Evolutionary conservation across 257 asterid species (phyloP), one percentile per base, ranked within the genome.

Genomic region (Solanum bulbocastanum): DNA sequence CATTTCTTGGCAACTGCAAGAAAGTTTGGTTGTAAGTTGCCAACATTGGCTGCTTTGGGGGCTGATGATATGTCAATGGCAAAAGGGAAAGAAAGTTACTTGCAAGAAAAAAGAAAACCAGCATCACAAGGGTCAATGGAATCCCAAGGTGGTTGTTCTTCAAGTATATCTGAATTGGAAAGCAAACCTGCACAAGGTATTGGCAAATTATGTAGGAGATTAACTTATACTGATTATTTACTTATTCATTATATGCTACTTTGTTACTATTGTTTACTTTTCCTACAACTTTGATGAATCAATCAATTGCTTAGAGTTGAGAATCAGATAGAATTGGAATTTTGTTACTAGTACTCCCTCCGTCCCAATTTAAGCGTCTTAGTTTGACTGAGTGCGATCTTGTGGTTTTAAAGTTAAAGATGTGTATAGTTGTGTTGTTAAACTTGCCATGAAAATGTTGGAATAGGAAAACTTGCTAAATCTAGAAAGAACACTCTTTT

Each of bases 71-170:
- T 84, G 60, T 91, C 91, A 46, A 69, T 88, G 89, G 88, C 83
- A 0, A 93, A 93, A 91, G 97, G 98, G 40, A 94, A 89, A 90
- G 93, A 90, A 30, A 90, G 88, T 52, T 86, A 83, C 88, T 78
- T 74, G 52, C 86, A 86, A 79, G 92, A 90, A 7, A 39, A 87
- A 36, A 91, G 91, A 69, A 90, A 87, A 42, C 87, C 44, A 62
- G 86, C 89, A 27, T 86, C 93, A 10, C 95, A 92, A 62, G 96
- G 94, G 32, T 95, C 98, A 18, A 65, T 92, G 73, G 98, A 96
- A 89, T 93, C 99, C 3, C 96, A 91, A 84, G 94, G 95, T 86
- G 98, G 95, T 22, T 91, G 94, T 83, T 94, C 95, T 72, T 94
- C 98, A 6, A 89, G 91, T 73, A 42, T 90, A 4, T 88, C 93